A percentile compares a stretch with the other conserved stretches of the same genome.
phyloP scores from a whole-genome alignment of 2,329 filamentous ascomycete species.

The Dothideomycetes sp. region DNA sequence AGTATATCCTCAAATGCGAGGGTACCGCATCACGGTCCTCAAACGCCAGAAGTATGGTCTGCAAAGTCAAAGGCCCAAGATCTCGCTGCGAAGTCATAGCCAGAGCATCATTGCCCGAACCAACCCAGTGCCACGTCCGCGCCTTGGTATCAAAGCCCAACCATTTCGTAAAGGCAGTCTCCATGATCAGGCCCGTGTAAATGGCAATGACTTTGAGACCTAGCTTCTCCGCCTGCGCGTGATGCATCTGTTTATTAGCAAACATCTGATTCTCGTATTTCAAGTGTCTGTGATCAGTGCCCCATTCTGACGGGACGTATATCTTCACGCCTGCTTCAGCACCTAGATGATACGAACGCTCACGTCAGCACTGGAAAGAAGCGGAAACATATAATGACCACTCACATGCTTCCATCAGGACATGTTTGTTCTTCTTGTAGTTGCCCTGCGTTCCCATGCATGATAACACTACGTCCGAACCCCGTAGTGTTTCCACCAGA shows the following conservation, averaged over 20 bases:
- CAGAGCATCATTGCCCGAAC: background rate
- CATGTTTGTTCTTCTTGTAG: background rate
- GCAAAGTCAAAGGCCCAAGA: background rate
- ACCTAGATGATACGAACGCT: no score
- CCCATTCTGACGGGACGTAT: background rate
- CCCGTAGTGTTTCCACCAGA: background rate
- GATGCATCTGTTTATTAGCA: background rate
- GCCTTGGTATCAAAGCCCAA: background rate
- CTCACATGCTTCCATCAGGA: background rate
- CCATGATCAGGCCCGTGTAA: background rate
- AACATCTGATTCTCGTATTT: background rate
- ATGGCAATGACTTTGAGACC: background rate
- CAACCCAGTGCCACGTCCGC: background rate
- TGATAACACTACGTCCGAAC: background rate
- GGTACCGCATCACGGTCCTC: background rate
- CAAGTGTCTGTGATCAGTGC: background rate
- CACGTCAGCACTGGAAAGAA: no score
- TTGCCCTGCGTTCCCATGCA: background rate
- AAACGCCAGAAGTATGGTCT: background rate
- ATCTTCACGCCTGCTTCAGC: background rate
- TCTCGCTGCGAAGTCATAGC: background rate
- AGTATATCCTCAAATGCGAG: background rate
- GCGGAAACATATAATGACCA: background rate
- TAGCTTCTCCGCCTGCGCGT: background rate
- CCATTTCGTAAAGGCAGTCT: background rate